A percentile compares a stretch with the other conserved stretches of the same genome.
These are phyloP conservation scores for Coemansia sp. DNA, from an alignment of 192 early-diverging fungal genomes.

Conservation along the genomic window DNA sequence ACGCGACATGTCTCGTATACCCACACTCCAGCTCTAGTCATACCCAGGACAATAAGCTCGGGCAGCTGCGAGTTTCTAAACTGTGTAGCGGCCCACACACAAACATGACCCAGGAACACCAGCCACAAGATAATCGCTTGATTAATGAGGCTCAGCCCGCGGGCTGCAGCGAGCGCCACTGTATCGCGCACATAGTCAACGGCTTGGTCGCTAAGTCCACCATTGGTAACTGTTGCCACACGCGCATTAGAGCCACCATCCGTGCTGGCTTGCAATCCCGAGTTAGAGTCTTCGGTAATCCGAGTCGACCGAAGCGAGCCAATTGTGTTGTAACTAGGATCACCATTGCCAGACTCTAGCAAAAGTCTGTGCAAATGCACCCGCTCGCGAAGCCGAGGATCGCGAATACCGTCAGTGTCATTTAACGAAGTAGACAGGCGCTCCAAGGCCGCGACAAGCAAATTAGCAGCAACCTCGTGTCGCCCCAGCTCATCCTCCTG, in stretches of 20 bases:
- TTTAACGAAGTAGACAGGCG: slow-evolving; percentile 25
- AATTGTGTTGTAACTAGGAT: background rate
- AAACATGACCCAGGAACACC: slow-evolving; percentile 30
- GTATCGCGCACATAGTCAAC: slow-evolving; percentile 14
- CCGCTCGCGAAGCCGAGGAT: slow-evolving; percentile 22
- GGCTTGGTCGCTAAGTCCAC: background rate
- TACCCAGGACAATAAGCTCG: slow-evolving; percentile 9
- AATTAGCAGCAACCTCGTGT: slow-evolving; percentile 12
- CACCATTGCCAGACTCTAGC: slow-evolving; percentile 11
- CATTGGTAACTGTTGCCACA: background rate
- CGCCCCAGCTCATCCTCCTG: slow-evolving; percentile 38
- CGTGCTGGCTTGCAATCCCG: background rate
- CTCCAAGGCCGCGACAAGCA: slow-evolving; percentile 24
- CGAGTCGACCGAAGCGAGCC: background rate
- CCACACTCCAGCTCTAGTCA: slow-evolving; percentile 12
- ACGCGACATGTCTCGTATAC: background rate
- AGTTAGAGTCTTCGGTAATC: background rate
- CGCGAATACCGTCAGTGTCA: background rate
- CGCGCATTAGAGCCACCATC: background rate
- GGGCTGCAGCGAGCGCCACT: background rate
- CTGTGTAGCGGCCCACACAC: slow-evolving; percentile 34
- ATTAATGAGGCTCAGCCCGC: slow-evolving; percentile 16
- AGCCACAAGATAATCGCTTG: slow-evolving; percentile 34
- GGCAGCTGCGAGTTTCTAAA: slow-evolving; percentile 40
- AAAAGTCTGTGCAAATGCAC: slow-evolving; percentile 22